Evolutionary conservation across 73 alveolate species (phyloP).

Genomic region (Blepharisma japonicum): DNA sequence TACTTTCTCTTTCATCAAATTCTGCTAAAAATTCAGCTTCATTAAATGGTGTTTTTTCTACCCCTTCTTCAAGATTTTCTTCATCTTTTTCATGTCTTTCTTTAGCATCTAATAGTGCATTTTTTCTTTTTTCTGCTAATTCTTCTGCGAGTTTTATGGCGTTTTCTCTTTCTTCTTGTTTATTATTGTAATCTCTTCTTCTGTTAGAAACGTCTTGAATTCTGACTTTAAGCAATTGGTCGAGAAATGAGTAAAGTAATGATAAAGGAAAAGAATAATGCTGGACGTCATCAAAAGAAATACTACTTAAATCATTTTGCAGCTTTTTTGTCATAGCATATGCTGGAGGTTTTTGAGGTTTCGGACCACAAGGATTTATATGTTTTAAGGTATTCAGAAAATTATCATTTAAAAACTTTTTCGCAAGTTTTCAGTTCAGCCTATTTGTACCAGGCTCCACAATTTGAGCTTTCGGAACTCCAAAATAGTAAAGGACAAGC

Average conservation of each 20-base stretch:
- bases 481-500: constrained; percentile 71
- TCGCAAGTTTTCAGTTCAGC: constrained; percentile 92
- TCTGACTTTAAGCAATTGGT: constrained; percentile 58
- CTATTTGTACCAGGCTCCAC: constrained; percentile 83
- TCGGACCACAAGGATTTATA: constrained; percentile 80
- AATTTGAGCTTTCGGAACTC: constrained; percentile 62
- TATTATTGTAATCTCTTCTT: constrained; percentile 38
- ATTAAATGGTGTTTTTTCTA: constrained; percentile 44
- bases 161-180: constrained; percentile 60
- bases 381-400: constrained; percentile 51
- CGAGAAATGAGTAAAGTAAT: constrained; percentile 61
- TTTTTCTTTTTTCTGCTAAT: constrained; percentile 45
- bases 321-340: constrained; percentile 58
- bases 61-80: constrained; percentile 55
- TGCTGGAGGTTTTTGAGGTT: constrained; percentile 74
- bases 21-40: constrained; percentile 53
- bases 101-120: constrained; percentile 51
- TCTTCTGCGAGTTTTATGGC: constrained; percentile 47
- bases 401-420: constrained; percentile 61
- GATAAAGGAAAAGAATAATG: constrained; percentile 44
- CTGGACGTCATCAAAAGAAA: constrained; percentile 4
- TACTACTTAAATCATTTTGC: background rate
- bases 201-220: constrained; percentile 62
- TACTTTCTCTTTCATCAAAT: constrained; percentile 63
- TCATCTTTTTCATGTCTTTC: constrained; percentile 43